Conservation (phyloP, 1,284 basidiomycete species). For the Cutaneotrichosporon dermatis region DNA sequence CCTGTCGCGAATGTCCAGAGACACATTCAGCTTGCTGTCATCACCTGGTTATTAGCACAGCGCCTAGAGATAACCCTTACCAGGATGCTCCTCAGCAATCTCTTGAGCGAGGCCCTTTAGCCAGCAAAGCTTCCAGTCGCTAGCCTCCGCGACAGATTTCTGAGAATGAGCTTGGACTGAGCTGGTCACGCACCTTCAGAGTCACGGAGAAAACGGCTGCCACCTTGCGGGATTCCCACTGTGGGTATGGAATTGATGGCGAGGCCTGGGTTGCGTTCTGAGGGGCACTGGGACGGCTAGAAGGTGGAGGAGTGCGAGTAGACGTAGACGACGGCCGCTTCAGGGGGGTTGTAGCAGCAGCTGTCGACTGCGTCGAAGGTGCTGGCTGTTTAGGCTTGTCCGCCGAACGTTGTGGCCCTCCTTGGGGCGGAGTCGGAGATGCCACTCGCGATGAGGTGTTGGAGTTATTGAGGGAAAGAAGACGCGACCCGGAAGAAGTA, state of each 20-base stretch:
- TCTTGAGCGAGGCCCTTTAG: conserved; percentile 73
- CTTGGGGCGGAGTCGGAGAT: background rate
- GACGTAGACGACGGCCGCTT: background rate
- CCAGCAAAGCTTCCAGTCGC: conserved; percentile 71
- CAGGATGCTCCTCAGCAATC: conserved; percentile 60
- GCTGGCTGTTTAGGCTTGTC: conserved; percentile 16
- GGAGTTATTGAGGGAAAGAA: conserved; percentile 8
- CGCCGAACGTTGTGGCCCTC: conserved; percentile 18
- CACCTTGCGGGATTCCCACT: conserved; percentile 72
- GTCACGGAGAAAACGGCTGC: conserved; percentile 70
- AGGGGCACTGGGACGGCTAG: conserved; percentile 8
- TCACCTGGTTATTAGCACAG: conserved; percentile 6
- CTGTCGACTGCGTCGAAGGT: conserved; percentile 29
- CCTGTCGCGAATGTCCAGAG: conserved; percentile 48
- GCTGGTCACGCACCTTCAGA: conserved; percentile 59
- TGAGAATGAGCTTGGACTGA: conserved; percentile 39
- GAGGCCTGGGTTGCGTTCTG: conserved; percentile 30
- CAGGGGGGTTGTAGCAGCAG: conserved; percentile 4
- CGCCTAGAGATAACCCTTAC: conserved; percentile 49
- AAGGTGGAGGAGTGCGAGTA: conserved; percentile 5
- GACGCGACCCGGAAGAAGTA: conserved; percentile 1
- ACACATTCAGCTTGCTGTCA: conserved; percentile 35
- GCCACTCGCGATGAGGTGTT: background rate
- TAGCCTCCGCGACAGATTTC: conserved; percentile 66
- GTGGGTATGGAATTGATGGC: conserved; percentile 48